Evolutionary conservation across 2,329 filamentous ascomycete species (phyloP), one percentile per base, ranked within the genome.

Genomic region (Ophiosphaerella narmari): DNA sequence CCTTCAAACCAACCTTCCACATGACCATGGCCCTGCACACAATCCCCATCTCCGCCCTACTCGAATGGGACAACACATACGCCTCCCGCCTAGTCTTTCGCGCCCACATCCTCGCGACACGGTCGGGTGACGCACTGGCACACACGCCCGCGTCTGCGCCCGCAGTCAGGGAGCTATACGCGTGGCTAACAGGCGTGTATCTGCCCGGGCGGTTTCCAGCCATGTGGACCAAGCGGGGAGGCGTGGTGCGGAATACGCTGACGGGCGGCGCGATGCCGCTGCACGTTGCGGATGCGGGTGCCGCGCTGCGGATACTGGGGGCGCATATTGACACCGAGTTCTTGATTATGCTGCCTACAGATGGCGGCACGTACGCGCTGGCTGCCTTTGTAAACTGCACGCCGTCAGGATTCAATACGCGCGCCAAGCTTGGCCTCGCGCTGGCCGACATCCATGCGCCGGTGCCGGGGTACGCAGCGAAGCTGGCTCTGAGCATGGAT

Each of bases 11-110:
- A 5, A 84, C 80, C 58, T 87, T 83, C 62, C 79, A 86, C 62
- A 67, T 87, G 43, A 86, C 84, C 5, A 87, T 87, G 84, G 83
- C 77, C 4, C 74, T 86, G 21, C 77, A 83, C 60, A 81, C 74
- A 38, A 75, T 78, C 12, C 63, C 77, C 7, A 65, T 81, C 0
- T 82, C 80, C n/a, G 77, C 83, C 8, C 75, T 86, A 13, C 71
- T 87, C 33, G 75, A 71, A 14, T 81, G 86, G 68, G 84, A 87
- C 69, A 80, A 80, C 34, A 86, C 79, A 7, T 86, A 86, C 64
- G 68, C 75, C 16, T 65, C 76, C 1, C 79, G 83, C 14, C 73
- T 86, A 41, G 44, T 67, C 1, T 70, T 83, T 23, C 81, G 85
- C 2, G 71, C 74, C 11, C 48, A 72, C 5, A 75, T 86, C 29